Percentiles rank a stretch among this genome's conserved stretches.
Evolutionary conservation across 306 rosid genomes (phyloP).

Genomic region (Prunus persica): Prunus_persica_NCBIv2 NC_034010.1:29631501-29632000

Average conservation of each 20-base stretch:
- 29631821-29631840: slow-evolving; percentile 37
- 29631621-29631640: slow-evolving; percentile 25
- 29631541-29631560: slow-evolving; percentile 1
- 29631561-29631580: neutral
- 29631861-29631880: slow-evolving; percentile 5
- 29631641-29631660: slow-evolving; percentile 52
- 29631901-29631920: slow-evolving; percentile 3
- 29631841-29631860: slow-evolving; percentile 59
- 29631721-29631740: slow-evolving; percentile 73
- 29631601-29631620: neutral
- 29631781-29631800: slow-evolving; percentile 59
- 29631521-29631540: neutral
- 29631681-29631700: slow-evolving; percentile 80
- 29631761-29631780: slow-evolving; percentile 54
- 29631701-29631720: slow-evolving; percentile 80
- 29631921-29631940: slow-evolving; percentile 17
- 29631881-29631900: slow-evolving; percentile 6
- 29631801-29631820: slow-evolving; percentile 55
- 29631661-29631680: slow-evolving; percentile 77
- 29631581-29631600: neutral
- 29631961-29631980: slow-evolving; percentile 18
- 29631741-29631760: slow-evolving; percentile 70
- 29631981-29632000: slow-evolving; percentile 70
- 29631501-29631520: neutral
- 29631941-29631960: slow-evolving; percentile 23